Percentiles rank a stretch among this genome's conserved stretches.
phyloP scores from a whole-genome alignment of 202 grass and related monocot genomes.

The Bolboschoenoplectus hybrid region DNA sequence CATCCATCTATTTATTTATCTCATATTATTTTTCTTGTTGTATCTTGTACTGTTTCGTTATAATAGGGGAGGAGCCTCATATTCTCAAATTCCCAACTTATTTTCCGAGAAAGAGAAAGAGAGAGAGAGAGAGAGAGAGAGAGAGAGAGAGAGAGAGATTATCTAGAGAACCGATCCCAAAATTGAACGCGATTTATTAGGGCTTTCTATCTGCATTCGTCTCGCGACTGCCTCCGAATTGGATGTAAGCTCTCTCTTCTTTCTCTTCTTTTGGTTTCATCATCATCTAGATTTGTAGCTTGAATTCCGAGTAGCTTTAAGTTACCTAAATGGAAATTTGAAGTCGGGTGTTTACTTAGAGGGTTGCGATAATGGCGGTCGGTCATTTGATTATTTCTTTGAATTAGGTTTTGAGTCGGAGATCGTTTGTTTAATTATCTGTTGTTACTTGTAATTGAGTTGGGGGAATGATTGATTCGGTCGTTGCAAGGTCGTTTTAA shows the following conservation, averaged over 20 bases:
- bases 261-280: neutral
- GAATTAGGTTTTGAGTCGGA: neutral
- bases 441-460: slow-evolving; percentile 33
- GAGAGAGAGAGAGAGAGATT: neutral
- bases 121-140: no score
- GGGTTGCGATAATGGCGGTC: neutral
- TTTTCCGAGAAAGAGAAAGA: neutral
- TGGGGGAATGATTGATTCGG: neutral
- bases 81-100: slow-evolving; percentile 7
- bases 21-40: neutral
- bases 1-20: neutral
- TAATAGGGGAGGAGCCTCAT: neutral
- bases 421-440: slow-evolving; percentile 14
- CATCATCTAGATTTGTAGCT: neutral
- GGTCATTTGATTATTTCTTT: neutral
- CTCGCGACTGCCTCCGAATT: slow-evolving; percentile 14
- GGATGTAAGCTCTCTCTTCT: slow-evolving; percentile 26
- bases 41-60: slow-evolving; percentile 8
- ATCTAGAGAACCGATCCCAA: slow-evolving; percentile 1
- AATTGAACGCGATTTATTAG: slow-evolving; percentile 22
- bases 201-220: slow-evolving; percentile 13
- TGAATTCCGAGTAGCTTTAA: neutral
- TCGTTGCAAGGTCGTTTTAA: neutral
- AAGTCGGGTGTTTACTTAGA: neutral
- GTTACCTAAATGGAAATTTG: slow-evolving; percentile 2